Evolutionary conservation across 371 early-diverging fungal species (phyloP).

Genomic region (Capillidium heterosporum): DNA sequence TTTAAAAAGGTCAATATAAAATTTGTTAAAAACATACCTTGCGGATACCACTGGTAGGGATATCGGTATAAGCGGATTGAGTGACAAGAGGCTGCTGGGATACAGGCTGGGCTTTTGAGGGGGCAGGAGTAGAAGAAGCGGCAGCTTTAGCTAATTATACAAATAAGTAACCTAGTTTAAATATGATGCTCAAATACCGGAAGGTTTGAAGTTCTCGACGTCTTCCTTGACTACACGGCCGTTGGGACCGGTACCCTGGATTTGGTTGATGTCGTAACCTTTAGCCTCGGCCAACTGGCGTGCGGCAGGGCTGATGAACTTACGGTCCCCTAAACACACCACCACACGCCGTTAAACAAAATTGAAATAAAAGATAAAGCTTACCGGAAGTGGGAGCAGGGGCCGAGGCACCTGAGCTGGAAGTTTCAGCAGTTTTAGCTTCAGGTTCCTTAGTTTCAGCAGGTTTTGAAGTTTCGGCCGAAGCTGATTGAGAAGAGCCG

Average conservation of each 20-base stretch:
- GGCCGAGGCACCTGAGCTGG: constrained; percentile 17
- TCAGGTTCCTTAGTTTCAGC: constrained; percentile 17
- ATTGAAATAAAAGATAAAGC: not conserved
- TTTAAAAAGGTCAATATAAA: not conserved
- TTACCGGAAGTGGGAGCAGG: not conserved
- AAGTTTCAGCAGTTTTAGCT: constrained; percentile 13
- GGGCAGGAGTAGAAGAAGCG: constrained; percentile 18
- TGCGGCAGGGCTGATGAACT: constrained; percentile 82
- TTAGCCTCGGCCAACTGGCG: constrained; percentile 72
- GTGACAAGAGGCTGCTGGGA: constrained; percentile 28
- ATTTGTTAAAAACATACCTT: constrained; percentile 20
- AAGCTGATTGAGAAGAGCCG: constrained; percentile 9
- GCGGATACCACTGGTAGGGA: constrained; percentile 82
- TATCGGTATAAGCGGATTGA: constrained; percentile 50
- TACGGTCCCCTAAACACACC: constrained; percentile 24
- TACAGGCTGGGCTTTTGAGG: constrained; percentile 21
- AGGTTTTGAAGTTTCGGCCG: constrained; percentile 12
- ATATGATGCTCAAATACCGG: constrained; percentile 7
- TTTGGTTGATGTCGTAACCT: constrained; percentile 48
- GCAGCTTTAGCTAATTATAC: constrained; percentile 12
- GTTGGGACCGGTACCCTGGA: constrained; percentile 79
- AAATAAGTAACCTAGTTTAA: not conserved
- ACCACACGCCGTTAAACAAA: not conserved
- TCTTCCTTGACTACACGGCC: constrained; percentile 86
- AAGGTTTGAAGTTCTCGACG: constrained; percentile 47